Evolutionary conservation across 1,139 yeast species (phyloP), one percentile per base, ranked within the genome.

Genomic region (Maudiozyma humilis): DNA sequence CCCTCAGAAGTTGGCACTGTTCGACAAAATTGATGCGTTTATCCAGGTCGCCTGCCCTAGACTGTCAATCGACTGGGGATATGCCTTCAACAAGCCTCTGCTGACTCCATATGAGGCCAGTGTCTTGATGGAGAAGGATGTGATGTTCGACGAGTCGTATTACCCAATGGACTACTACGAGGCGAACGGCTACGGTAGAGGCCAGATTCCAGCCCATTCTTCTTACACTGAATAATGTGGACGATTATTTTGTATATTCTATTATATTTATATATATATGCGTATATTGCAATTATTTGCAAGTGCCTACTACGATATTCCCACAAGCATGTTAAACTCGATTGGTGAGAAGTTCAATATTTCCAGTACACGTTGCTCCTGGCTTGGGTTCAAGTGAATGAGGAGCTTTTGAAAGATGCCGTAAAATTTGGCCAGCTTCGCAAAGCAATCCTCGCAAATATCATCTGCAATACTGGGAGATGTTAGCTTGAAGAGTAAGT

Each of bases 21-120:
- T 91, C 66, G 89, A 86, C 55, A 94, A 87, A 57, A 78, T 91
- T 17, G 98, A 91, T 65, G 95, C 89, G 4, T 91, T 94, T 72
- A 84, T 91, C 16, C 99, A 91, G 64, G 96, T 91, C 3, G 99
- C 98, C 0, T 91, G 99, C 62, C 99, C 99, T 0, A 71, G 99
- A 54, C 69, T 91, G 43, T 86, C 96, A 2, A 91, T 91, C 37
- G 99, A 91, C 63, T 91, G 99, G 99, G 99, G 99, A 1, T 91
- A 93, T 62, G 98, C 98, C 0, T 91, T 91, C 60, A 79, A 81
- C 47, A 85, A 84, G 59, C 99, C 99, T 0, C 69, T 91, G 38
- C 67, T 91, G 46, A 89, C 98, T 0, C 98, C 99, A 0, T 91
- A 93, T 62, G 99, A 91, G 59, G 89, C 96, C 0, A 88, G 86